Base-by-base conservation (phyloP, 257 asterid species). In the Galeopsis tetrahit region DNA sequence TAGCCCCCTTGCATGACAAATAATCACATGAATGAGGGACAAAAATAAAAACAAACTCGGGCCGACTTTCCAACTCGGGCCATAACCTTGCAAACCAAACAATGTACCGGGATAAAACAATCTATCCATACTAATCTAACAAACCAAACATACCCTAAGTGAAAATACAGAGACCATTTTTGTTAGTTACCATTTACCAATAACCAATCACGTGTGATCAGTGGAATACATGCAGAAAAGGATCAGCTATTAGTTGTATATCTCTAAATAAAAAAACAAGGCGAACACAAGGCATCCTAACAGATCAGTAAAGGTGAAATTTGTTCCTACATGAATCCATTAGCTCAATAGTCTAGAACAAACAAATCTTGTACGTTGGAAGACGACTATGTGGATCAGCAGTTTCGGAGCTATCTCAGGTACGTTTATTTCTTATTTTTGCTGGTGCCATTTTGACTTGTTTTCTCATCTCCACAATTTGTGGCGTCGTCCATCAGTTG, bases 401-500 rank as follows among this genome's bases (percentile, higher is more conserved):
- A 69, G 8, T 36, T 57, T 46, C n/a, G 13, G 33, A 62, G 74
- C 61, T 69, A 72, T 61, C 10, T 58, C 69, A 66, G 44, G 76
- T 60, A 52, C 60, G 58, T 67, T 44, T 31, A 40, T 78, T 73
- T 56, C 68, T 10, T 55, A 15, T 71, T 66, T 10, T 44, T 38
- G 53, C 38, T 17, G 70, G 65, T 31, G 44, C 14, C 72, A 46
- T 58, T 64, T 8, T 75, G 75, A 77, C 77, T 80, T 74, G 79
- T 53, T 28, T 59, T 76, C 71, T 56, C 81, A 3, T 71, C 76
- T 65, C 59, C 84, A 38, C 57, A 34, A 40, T 53, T 74, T 32
- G 75, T 77, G 49, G 77, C 81, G 56, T 82, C 87, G 63, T 82
- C 85, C 40, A 79, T 62, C 77, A 83, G n/a, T 56, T 77, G 83